Percentiles rank a stretch among this genome's conserved stretches.
phyloP scores from a whole-genome alignment of 163 green algal genomes.

The Trebouxia gelatinosa region DNA sequence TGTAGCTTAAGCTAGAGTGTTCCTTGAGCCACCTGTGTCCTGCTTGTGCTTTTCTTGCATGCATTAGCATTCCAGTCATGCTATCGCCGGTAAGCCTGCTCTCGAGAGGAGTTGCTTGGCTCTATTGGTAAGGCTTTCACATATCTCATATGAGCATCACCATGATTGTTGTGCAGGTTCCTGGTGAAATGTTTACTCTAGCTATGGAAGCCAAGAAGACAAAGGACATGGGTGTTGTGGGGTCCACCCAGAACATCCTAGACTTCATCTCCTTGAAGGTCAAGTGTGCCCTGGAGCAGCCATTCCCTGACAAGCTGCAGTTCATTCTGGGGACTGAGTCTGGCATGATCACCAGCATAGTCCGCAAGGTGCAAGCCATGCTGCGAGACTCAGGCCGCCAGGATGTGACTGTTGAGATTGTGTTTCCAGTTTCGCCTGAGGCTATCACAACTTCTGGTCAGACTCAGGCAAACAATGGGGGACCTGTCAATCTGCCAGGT shows the following conservation, averaged over 20 bases:
- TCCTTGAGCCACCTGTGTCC: too few relatives aligned
- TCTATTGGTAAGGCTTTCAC: too few relatives aligned
- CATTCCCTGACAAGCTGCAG: slow-evolving; percentile 74
- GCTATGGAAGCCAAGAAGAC: slow-evolving; percentile 80
- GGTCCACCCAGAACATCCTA: slow-evolving; percentile 96
- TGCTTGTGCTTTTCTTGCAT: too few relatives aligned
- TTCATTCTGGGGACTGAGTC: slow-evolving; percentile 98
- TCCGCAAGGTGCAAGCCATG: slow-evolving; percentile 81
- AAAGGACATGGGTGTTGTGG: slow-evolving; percentile 89
- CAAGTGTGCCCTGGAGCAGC: slow-evolving; percentile 59
- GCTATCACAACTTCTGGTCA: slow-evolving; percentile 79
- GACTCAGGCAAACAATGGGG: slow-evolving; percentile 4
- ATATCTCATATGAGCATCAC: too few relatives aligned
- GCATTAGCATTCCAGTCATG: too few relatives aligned
- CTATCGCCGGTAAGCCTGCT: too few relatives aligned
- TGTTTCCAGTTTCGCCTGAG: slow-evolving; percentile 91
- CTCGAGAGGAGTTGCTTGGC: too few relatives aligned
- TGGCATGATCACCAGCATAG: slow-evolving; percentile 98
- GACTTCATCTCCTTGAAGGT: slow-evolving; percentile 90
- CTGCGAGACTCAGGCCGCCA: slow-evolving; percentile 48
- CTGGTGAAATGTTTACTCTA: slow-evolving; percentile 95
- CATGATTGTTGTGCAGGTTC: slow-evolving; percentile 60
- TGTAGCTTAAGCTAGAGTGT: too few relatives aligned
- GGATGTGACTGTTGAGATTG: slow-evolving; percentile 92
- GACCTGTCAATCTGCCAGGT: slow-evolving; percentile 48